Conservation (phyloP, 2,329 filamentous ascomycete genomes). For the Cryoendolithus antarcticus region DNA sequence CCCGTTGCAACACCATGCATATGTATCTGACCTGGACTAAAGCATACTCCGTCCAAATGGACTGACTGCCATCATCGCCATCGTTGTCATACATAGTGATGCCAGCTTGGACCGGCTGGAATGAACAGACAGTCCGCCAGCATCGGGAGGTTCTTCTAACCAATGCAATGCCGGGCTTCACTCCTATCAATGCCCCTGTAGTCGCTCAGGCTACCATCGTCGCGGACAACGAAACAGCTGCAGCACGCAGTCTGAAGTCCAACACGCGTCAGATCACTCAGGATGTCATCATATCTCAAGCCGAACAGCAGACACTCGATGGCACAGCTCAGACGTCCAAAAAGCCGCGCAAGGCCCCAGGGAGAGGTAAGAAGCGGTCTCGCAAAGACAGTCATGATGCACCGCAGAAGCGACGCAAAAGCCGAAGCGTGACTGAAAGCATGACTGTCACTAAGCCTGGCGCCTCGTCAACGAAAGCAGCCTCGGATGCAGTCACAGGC, state of each 20-base stretch:
- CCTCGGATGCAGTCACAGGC: background rate
- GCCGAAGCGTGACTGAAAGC: slow-evolving; percentile 6
- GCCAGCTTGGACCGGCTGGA: no score
- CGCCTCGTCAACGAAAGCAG: background rate
- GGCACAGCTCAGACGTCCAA: background rate
- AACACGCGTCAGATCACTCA: background rate
- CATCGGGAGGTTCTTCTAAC: no score
- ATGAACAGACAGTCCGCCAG: no score
- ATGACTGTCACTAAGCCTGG: slow-evolving; percentile 7
- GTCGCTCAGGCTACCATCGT: background rate
- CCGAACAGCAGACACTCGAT: slow-evolving; percentile 6
- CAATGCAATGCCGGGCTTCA: slow-evolving; percentile 9
- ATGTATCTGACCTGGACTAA: no score
- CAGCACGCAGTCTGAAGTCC: background rate
- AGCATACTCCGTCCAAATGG: no score
- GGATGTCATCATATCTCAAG: background rate
- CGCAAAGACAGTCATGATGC: slow-evolving; percentile 1
- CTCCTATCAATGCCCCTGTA: slow-evolving; percentile 10
- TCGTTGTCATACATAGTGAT: background rate
- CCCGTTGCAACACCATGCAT: no score
- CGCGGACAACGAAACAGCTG: background rate
- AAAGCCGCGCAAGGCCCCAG: slow-evolving; percentile 3
- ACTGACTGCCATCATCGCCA: background rate
- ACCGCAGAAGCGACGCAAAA: slow-evolving; percentile 9
- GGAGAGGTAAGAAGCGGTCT: slow-evolving; percentile 9